Evolutionary conservation across 768 basidiomycete species (phyloP), one percentile per base, ranked within the genome.

Genomic region (Phanerochaete sordida): DNA sequence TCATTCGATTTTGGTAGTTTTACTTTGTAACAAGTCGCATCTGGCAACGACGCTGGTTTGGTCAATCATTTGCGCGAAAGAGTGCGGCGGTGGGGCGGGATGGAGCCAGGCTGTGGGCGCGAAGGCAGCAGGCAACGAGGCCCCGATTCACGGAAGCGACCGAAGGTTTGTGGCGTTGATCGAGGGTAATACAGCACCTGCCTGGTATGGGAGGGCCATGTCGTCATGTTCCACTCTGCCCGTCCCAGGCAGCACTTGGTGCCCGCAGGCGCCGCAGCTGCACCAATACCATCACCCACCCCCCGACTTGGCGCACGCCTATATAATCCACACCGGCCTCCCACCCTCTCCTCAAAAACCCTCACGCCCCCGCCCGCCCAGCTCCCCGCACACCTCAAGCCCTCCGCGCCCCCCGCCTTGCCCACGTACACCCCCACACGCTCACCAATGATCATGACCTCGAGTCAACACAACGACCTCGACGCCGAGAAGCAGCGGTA

Each of bases 401-500:
- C 39, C 55, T 49, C 46, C 48, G 27, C 50, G 46, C 44, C 19
- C 37, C 58, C 39, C 44, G 50, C 23, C 30, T 19, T 26, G 16
- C 63, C n/a, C n/a, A n/a, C n/a, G n/a, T n/a, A n/a, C n/a, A n/a
- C n/a, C n/a, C n/a, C n/a, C n/a, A n/a, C n/a, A n/a, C n/a, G n/a
- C n/a, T n/a, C n/a, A 24, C 31, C 52, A n/a, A 37, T 56, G 55
- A 54, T 51, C 56, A 68, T 65, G 61, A 64, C 65, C 9, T 43
- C 60, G 13, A 43, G n/a, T 13, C 53, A 54, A 35, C 6, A 55
- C 16, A 64, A 64, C 24, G 65, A 69, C 26, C 24, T 71, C 58
- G 72, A 73, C 47, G 54, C 62, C 12, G 65, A 67, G 37, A 75
- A 75, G 62, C 66, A 70, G 23, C 73, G 68, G 37, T 77, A 77